These are phyloP conservation scores for Talaromyces amestolkiae DNA, from an alignment of 2,329 filamentous ascomycete genomes.

Conservation along the genomic window DNA sequence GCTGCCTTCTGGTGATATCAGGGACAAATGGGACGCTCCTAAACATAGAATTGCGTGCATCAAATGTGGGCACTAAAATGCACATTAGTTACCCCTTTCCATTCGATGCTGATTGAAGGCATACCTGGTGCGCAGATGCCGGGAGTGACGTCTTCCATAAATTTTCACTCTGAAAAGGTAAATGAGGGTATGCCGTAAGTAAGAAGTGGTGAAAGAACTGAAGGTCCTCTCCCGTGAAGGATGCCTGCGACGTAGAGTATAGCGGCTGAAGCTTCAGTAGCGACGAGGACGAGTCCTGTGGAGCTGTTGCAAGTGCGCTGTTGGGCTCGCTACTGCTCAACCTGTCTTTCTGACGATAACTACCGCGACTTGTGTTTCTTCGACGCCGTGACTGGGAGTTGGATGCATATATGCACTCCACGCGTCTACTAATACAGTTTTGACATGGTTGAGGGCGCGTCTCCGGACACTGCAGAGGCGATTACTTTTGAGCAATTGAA, in stretches of 20 bases:
- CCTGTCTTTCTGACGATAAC: background rate
- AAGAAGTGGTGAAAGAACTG: slow-evolving; percentile 56
- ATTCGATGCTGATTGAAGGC: slow-evolving; percentile 23
- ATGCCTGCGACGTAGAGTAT: slow-evolving; percentile 19
- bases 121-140: slow-evolving; percentile 63
- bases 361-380: background rate
- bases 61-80: slow-evolving; percentile 54
- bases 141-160: slow-evolving; percentile 68
- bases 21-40: slow-evolving; percentile 59
- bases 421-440: background rate
- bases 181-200: slow-evolving; percentile 56
- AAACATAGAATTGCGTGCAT: slow-evolving; percentile 70
- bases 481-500: slow-evolving; percentile 19
- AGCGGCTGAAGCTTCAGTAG: background rate
- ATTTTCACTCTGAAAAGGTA: slow-evolving; percentile 63
- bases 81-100: slow-evolving; percentile 12
- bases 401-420: background rate
- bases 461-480: background rate
- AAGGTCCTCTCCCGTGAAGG: slow-evolving; percentile 48
- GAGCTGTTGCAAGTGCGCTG: background rate
- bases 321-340: background rate
- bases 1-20: slow-evolving; percentile 41
- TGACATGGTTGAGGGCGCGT: background rate
- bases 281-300: background rate
- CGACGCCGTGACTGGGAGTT: background rate